Conservation (phyloP, 2,329 filamentous ascomycete species). For the Tolypocladium guangdongense region DNA sequence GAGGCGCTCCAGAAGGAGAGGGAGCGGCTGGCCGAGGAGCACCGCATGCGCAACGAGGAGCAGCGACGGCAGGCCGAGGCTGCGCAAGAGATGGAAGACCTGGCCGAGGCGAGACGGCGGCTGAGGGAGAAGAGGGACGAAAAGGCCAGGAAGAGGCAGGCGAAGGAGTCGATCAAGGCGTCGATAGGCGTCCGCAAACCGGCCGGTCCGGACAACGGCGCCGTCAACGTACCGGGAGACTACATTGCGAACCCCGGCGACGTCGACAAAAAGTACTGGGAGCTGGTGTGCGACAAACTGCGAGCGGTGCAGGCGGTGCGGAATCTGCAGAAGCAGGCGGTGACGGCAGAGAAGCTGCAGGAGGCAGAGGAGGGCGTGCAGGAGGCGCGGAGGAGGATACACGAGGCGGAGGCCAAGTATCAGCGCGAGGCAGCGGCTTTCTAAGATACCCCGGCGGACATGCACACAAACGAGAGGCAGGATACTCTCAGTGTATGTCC, state of each 20-base stretch:
- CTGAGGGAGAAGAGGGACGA: conserved; percentile 30
- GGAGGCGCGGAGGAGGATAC: conserved; percentile 20
- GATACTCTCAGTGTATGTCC: neutral
- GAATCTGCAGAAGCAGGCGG: conserved; percentile 17
- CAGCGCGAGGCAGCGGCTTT: conserved; percentile 15
- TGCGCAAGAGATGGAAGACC: conserved; percentile 26
- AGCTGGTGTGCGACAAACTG: conserved; percentile 29
- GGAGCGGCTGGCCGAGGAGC: conserved; percentile 23
- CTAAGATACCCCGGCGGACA: conserved; percentile 1
- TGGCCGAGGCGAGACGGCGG: conserved; percentile 24
- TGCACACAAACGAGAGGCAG: neutral
- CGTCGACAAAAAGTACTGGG: conserved; percentile 25
- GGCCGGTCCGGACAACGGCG: conserved; percentile 20
- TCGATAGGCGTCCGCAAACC: conserved; percentile 8
- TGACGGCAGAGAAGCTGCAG: conserved; percentile 14
- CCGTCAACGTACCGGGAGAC: conserved; percentile 24
- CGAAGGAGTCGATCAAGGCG: conserved; percentile 22
- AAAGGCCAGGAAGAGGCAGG: conserved; percentile 25
- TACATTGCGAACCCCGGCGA: conserved; percentile 18
- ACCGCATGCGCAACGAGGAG: conserved; percentile 27
- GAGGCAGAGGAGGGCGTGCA: conserved; percentile 17
- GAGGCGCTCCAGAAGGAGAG: conserved; percentile 26
- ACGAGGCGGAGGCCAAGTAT: conserved; percentile 26
- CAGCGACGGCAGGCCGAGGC: conserved; percentile 21
- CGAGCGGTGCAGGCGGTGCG: conserved; percentile 25